Evolutionary conservation across 805 yeast genomes (phyloP), one percentile per base, ranked within the genome.

Genomic region (Cyberlindnera saturnus): DNA sequence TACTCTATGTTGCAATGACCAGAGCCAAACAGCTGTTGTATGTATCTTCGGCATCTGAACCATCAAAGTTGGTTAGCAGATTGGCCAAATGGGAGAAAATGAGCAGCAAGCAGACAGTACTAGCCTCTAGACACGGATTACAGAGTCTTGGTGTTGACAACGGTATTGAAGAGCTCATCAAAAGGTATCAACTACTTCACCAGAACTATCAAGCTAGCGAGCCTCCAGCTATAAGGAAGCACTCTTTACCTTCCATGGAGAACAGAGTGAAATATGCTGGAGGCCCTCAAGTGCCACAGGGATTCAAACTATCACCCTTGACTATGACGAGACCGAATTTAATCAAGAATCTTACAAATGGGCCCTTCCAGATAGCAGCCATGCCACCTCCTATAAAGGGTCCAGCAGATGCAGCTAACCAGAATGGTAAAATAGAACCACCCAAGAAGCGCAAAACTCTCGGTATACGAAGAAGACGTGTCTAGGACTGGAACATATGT

Each of bases 1-100:
- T 91, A 51, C 73, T 89, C 46, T 93, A 87, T 60, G 99, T 93
- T 11, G 96, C 96, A 0, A 68, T 82, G 36, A 91, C 96, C 0
- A 71, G 99, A 49, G 95, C 96, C 0, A 82, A 84, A 59, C 62
- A 62, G 4, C 54, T 80, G 19, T 58, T 82, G 10, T 77, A 74
- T 50, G 51, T 82, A 14, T 56, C 67, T 8, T 45, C 47, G 8
- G 37, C 45, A 7, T 14, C 17, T 10, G 42, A 39, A 18, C 31
- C 20, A 3, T 38, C 40, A 11, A 31, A 18, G 30, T 31, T 38
- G 28, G 19, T 38, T 6, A 10, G 10, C 6, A 31, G 40, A 14
- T 15, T 38, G 16, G 34, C 31, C 10, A 31, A 18, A 6, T 18
- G 23, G 13, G 20, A n/a, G 16, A 17, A 13, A 14, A 15, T 23